Percentiles rank a stretch among this genome's conserved stretches.
phyloP scores from a whole-genome alignment of 805 yeast genomes.

The Zygosaccharomyces gambellarensis region DNA sequence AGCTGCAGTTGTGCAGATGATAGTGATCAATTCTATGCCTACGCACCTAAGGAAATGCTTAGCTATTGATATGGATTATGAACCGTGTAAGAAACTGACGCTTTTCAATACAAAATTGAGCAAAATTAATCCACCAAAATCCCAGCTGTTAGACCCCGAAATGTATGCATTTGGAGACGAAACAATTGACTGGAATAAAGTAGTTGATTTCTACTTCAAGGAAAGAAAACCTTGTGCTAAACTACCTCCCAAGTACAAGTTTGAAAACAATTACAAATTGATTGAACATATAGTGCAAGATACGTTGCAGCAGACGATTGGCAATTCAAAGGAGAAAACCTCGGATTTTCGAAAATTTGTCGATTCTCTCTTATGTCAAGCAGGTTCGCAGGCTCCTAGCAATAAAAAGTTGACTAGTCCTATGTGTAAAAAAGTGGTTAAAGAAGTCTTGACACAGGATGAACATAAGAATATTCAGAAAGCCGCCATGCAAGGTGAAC shows the following conservation, averaged over 20 bases:
- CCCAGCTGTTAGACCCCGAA: constrained; percentile 43
- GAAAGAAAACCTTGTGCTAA: constrained; percentile 39
- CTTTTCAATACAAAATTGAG: constrained; percentile 47
- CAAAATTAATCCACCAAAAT: constrained; percentile 34
- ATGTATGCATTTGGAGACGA: constrained; percentile 37
- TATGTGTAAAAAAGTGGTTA: constrained; percentile 22
- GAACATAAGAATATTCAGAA: constrained; percentile 12
- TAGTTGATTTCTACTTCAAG: constrained; percentile 40
- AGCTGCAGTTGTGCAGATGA: constrained; percentile 41
- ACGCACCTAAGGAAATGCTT: constrained; percentile 61
- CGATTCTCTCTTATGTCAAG: constrained; percentile 25
- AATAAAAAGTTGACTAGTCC: constrained; percentile 9
- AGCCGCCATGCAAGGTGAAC: constrained; percentile 10
- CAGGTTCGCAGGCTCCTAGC: constrained; percentile 11
- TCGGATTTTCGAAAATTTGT: constrained; percentile 20
- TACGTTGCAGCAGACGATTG: constrained; percentile 16
- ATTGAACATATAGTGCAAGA: constrained; percentile 6
- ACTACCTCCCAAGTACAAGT: constrained; percentile 6
- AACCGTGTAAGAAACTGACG: constrained; percentile 51
- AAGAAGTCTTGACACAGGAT: constrained; percentile 16
- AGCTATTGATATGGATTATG: constrained; percentile 69
- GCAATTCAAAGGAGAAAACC: constrained; percentile 8
- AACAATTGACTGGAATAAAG: constrained; percentile 30
- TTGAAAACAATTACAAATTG: constrained; percentile 20
- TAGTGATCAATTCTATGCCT: constrained; percentile 49